phyloP scores from a whole-genome alignment of 1,139 yeast genomes.

The Taphrina confusa region DNA sequence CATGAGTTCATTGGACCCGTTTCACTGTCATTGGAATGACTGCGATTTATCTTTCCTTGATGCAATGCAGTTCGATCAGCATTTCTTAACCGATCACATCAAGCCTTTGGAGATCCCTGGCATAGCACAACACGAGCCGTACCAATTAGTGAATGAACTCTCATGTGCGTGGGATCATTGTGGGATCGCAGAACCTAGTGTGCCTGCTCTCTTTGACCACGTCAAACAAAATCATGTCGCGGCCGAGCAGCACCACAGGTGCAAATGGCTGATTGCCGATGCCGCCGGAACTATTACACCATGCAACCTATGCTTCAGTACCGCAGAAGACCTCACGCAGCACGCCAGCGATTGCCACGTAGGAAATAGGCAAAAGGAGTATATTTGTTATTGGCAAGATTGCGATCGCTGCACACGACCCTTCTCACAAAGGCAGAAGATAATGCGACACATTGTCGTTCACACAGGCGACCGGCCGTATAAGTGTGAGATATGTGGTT shows the following conservation, averaged over 20 bases:
- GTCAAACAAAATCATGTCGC: constrained; percentile 46
- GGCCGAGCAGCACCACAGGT: constrained; percentile 45
- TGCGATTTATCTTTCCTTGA: constrained; percentile 30
- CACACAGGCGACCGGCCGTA: constrained; percentile 65
- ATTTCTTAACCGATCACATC: constrained; percentile 17
- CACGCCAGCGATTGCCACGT: constrained; percentile 75
- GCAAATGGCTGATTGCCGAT: constrained; percentile 44
- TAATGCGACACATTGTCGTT: constrained; percentile 78
- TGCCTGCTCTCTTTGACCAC: constrained; percentile 47
- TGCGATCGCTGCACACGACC: constrained; percentile 65
- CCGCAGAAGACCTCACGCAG: constrained; percentile 19
- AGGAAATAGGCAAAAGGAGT: constrained; percentile 81
- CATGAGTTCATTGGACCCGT: constrained; percentile 19
- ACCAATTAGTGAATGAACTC: background rate
- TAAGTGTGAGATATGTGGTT: constrained; percentile 41
- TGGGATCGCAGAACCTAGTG: constrained; percentile 42
- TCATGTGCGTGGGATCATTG: constrained; percentile 30
- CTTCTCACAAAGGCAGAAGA: constrained; percentile 81
- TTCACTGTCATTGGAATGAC: constrained; percentile 33
- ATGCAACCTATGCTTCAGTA: constrained; percentile 22
- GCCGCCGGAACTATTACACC: constrained; percentile 57
- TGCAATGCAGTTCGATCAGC: constrained; percentile 14
- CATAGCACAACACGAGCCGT: background rate
- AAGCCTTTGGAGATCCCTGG: background rate
- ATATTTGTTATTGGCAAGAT: constrained; percentile 74